Evolutionary conservation across 495 filamentous ascomycete species (phyloP).

Genomic region (Lasiosphaeris hirsuta): DNA sequence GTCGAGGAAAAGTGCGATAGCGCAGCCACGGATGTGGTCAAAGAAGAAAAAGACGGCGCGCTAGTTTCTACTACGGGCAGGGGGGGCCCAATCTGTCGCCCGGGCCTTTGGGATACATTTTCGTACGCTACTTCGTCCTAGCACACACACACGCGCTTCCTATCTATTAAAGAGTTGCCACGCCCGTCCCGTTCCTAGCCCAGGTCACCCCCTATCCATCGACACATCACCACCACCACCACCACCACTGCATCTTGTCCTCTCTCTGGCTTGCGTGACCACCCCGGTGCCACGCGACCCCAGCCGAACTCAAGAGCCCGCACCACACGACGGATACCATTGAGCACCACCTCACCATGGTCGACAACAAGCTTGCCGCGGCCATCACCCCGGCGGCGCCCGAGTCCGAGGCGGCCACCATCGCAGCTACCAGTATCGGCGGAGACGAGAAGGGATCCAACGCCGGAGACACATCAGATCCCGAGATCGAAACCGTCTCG

Average conservation of each 20-base stretch:
- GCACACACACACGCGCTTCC: no score
- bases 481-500: conserved; percentile 11
- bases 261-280: not conserved
- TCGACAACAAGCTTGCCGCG: conserved; percentile 12
- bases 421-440: conserved; percentile 27
- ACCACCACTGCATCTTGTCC: no score
- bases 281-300: not conserved
- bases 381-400: not conserved
- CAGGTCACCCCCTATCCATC: no score
- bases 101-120: not conserved
- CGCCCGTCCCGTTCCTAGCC: no score
- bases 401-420: conserved; percentile 30
- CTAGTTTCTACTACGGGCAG: not conserved
- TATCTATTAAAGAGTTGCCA: no score
- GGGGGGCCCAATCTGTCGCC: not conserved
- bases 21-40: not conserved
- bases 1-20: not conserved
- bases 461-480: conserved; percentile 17
- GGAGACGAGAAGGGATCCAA: conserved; percentile 26
- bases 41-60: not conserved
- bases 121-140: no score
- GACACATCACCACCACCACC: no score
- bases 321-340: not conserved
- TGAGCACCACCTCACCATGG: conserved; percentile 9
- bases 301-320: not conserved